phyloP scores from a whole-genome alignment of 352 stramenopile genomes.

The Globisporangium carolinianum region DNA sequence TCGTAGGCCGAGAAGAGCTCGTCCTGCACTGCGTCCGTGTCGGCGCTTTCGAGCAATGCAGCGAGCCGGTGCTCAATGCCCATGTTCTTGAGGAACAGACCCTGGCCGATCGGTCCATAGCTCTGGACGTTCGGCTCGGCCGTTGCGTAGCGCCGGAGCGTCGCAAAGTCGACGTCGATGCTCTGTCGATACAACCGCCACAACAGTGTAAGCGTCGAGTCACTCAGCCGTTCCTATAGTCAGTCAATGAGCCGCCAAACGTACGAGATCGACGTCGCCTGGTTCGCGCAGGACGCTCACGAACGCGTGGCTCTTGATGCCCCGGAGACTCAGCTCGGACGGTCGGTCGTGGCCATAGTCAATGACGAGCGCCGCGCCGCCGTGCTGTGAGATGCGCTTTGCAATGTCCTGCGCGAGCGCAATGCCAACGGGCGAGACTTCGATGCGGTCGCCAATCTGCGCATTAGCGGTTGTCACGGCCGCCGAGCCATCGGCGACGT shows the following conservation, averaged over 20 bases:
- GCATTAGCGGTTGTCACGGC: constrained; percentile 46
- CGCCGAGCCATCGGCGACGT: constrained; percentile 34
- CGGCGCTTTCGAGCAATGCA: constrained; percentile 83
- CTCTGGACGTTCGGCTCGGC: constrained; percentile 50
- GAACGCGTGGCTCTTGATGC: constrained; percentile 92
- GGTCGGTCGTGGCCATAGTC: constrained; percentile 94
- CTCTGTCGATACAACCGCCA: constrained; percentile 21
- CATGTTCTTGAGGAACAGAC: constrained; percentile 92
- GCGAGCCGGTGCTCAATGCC: constrained; percentile 91
- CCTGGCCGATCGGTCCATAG: constrained; percentile 88
- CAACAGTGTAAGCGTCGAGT: constrained; percentile 6
- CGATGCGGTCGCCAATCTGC: constrained; percentile 84
- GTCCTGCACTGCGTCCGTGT: constrained; percentile 79
- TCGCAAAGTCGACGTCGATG: constrained; percentile 87
- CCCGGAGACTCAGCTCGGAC: constrained; percentile 86
- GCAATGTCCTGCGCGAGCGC: constrained; percentile 90
- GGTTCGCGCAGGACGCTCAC: constrained; percentile 90
- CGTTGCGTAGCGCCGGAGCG: constrained; percentile 61
- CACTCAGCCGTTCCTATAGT: constrained; percentile 15
- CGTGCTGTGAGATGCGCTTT: constrained; percentile 73
- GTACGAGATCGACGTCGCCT: constrained; percentile 87
- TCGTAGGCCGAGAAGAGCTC: constrained; percentile 90
- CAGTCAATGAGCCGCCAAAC: constrained; percentile 7
- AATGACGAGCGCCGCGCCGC: constrained; percentile 88
- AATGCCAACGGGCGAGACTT: constrained; percentile 92